Base-by-base conservation (phyloP, 2,329 filamentous ascomycete species). In the Alternaria longipes region DNA sequence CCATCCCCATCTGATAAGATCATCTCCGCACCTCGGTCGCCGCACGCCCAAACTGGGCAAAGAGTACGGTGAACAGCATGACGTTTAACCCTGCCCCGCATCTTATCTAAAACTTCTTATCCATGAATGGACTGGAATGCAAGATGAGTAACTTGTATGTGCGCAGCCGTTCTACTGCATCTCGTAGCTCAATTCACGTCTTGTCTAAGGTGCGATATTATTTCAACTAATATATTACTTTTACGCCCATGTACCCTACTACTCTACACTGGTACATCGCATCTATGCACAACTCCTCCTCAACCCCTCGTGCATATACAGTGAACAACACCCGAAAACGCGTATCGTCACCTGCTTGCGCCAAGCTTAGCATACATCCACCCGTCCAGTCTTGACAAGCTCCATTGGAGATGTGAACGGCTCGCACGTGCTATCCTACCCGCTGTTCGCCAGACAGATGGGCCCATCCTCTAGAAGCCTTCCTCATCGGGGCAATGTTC, bases 1-100 rank as follows among this genome's bases (percentile, higher is more conserved):
- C 28, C 54, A 26, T 50, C 46, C 12, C 46, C 59, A 64, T 55
- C 60, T 38, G 54, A 45, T 57, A 49, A 57, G 36, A 55, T 49
- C 11, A n/a, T 24, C 42, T 59, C 56, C 42, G 49, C 50, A 47
- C 18, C 50, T 42, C 20, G 24, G 41, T 45, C 28, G 28, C 28
- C 28, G 11, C 28, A 30, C 9, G 28, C 28, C 52, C 38, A 44
- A 45, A 54, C 40, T 11, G 18, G 52, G 40, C 52, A 54, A 56
- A 50, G 14, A 36, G 34, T 52, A 28, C 49, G 14, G 30, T 36
- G 30, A 42, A 32, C 36, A 54, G 28, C 22, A 49, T 18, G 30
- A 36, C 14, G 14, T 36, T 5, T 49, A 26, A 53, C 26, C 20
- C 30, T 34, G 46, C 46, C 20, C 18, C 22, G 46, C 30, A 36